Base-by-base conservation (phyloP, 1,284 basidiomycete genomes). In the Moniliella sp. region DNA sequence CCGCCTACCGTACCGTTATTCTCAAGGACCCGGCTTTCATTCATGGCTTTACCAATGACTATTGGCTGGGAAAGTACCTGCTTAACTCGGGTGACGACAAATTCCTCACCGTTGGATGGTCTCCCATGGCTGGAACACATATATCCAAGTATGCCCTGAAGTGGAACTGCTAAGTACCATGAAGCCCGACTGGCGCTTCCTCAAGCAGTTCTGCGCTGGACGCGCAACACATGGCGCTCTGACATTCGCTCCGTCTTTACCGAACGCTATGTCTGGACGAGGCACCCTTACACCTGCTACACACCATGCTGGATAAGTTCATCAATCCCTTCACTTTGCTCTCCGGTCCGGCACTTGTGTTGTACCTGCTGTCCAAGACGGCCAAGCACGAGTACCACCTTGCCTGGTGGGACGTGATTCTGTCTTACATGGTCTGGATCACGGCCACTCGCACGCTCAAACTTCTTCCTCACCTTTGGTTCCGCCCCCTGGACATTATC, bases 81-180 rank as follows among this genome's bases (percentile, higher is more conserved):
- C n/a, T 39, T 25, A 33, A 31, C 32, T 36, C 25, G 14, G 30
- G 39, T 28, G 34, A 84, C 64, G 80, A 84, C 68, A 86, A 86
- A 64, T 86, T 82, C 64, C 66, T 86, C 54, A 86, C 82, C n/a
- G 82, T 19, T 88, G 82, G 82, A 82, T 84, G 78, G 81, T 86
- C 40, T 75, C 72, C 56, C 79, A 84, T 55, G 80, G 81, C 11
- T 88, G 82, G 82, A 76, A 70, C 61, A 86, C 81, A 11, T 83
- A 82, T 60, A 79, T 84, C 27, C 82, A 86, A 59, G 76, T 75
- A 23, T 84, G 79, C 67, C 74, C 74, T 57, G 80, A 84, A 64
- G 80, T 79, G 10, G 81, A 84, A 64, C 66, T 86, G 25, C 66
- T 83, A 33, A 78, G 75, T 62, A 86, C 81, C 32, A 88, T 84